Base-by-base conservation (phyloP, 768 basidiomycete species). In the Auricularia heimuer region DNA sequence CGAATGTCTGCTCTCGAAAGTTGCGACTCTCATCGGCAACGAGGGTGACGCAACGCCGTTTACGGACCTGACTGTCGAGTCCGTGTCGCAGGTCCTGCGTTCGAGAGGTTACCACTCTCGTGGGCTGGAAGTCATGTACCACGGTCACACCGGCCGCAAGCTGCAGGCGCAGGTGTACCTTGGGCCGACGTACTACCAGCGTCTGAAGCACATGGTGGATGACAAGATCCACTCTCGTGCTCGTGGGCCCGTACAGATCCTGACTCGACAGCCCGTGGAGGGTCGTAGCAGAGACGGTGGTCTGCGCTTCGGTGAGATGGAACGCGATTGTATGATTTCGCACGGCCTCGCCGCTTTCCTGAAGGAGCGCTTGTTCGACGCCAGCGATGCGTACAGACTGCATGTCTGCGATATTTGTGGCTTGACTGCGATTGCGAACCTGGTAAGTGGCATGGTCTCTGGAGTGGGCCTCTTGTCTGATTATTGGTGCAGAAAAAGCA, bases 281-380 rank as follows among this genome's bases (percentile, higher is more conserved):
- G 97, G 97, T 83, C 85, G 97, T 76, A 94, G 91, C 84, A 85
- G 97, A 78, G 97, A 98, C 73, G 97, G 97, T 81, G 97, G 97
- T 76, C 78, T 99, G 68, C 94, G 97, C 72, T 99, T 99, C 81
- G 97, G 97, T 82, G 97, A 99, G 83, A 99, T 99, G 97, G 97
- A 99, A 74, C 92, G 94, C 75, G 96, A 98, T 84, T 98, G 97
- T 75, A 99, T 99, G 97, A 96, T 99, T 67, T 97, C 97, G 29
- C 97, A 99, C 79, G 97, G 97, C 74, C 94, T 98, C 68, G 96
- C 97, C 58, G 93, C 86, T 1, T 98, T 98, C 86, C 77, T 98
- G 77, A 98, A 98, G 78, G 97, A 98, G 79, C 89, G 97, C 65
- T 80, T 98, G 74, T 94, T 94, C 70, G 92, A 94, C 73, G 93